Base-by-base conservation (phyloP, 352 stramenopile genomes). In the Phytophthora megakarya region DNA sequence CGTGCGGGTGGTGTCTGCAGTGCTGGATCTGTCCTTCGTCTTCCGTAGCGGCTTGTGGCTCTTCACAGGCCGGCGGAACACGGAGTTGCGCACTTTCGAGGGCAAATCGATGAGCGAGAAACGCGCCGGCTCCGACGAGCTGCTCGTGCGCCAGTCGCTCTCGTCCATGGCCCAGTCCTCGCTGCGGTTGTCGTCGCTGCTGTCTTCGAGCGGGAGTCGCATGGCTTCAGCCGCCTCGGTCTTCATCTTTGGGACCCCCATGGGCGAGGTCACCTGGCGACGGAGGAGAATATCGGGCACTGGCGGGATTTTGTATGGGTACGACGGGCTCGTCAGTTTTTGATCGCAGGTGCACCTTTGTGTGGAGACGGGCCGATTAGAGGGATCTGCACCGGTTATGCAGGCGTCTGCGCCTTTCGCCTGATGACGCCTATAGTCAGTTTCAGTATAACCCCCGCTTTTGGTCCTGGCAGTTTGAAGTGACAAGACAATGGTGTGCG, bases 91-190 rank as follows among this genome's bases (percentile, higher is more conserved):
- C 28, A 86, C 70, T 39, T 75, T 80, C 2, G 54, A 65, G 1
- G 77, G 77, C 3, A 86, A 38, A 3, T 53, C 66, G n/a, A 82
- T 37, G 35, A 86, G 48, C 28, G 77, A 86, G 59, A 86, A 86
- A 21, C 76, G 72, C 5, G 61, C 23, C 3, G 69, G 62, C 44
- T 84, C 75, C 15, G 67, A 81, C 19, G 65, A 80, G 65, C 67
- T 85, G 45, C 72, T 84, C 45, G 72, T 73, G 57, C 69, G 74
- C 49, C 67, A 76, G 47, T 88, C 81, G 69, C 75, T 86, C 37
- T 78, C 81, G 10, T 75, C 77, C 10, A 72, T 57, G 44, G 67
- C 83, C 59, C 72, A 79, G 2, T 61, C 70, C 18, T 77, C 72
- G 40, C 67, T 67, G 25, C 56, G 53, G 26, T 74, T 75, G 38